Evolutionary conservation across 345 rosid species (phyloP).

Genomic region (Hirschfeldia incana): DNA sequence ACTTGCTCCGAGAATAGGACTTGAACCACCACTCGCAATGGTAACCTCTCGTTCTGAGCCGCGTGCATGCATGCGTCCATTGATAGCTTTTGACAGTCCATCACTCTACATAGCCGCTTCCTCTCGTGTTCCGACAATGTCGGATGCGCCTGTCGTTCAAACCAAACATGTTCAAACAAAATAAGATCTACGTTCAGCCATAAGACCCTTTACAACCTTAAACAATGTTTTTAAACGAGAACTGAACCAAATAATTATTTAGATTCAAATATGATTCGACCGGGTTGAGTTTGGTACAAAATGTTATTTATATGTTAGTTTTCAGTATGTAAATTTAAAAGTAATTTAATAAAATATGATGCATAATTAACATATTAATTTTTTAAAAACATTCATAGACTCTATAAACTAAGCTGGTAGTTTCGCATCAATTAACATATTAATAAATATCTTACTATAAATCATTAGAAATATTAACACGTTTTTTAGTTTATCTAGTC

Average conservation of each 20-base stretch:
- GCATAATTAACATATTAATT: not conserved
- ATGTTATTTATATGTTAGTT: not conserved
- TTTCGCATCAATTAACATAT: no score
- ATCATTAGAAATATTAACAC: no score
- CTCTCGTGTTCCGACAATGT: conserved; percentile 93
- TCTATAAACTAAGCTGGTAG: no score
- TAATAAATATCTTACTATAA: no score
- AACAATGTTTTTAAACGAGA: no score
- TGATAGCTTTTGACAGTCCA: conserved; percentile 98
- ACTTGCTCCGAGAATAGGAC: conserved; percentile 97
- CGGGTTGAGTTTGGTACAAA: not conserved
- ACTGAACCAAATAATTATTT: not conserved
- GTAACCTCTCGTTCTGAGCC: conserved; percentile 93
- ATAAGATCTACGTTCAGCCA: not conserved
- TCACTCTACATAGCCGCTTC: conserved; percentile 86
- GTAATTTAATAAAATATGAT: no score
- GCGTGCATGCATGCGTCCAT: conserved; percentile 98
- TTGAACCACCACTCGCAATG: conserved; percentile 86
- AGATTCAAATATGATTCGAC: not conserved
- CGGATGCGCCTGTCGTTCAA: conserved; percentile 75
- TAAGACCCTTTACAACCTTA: not conserved
- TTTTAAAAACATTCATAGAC: no score
- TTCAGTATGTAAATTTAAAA: no score
- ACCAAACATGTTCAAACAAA: not conserved
- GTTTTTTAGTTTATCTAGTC: no score